phyloP scores from a whole-genome alignment of 2,329 filamentous ascomycete genomes.

The Epichloe coenophiala region DNA sequence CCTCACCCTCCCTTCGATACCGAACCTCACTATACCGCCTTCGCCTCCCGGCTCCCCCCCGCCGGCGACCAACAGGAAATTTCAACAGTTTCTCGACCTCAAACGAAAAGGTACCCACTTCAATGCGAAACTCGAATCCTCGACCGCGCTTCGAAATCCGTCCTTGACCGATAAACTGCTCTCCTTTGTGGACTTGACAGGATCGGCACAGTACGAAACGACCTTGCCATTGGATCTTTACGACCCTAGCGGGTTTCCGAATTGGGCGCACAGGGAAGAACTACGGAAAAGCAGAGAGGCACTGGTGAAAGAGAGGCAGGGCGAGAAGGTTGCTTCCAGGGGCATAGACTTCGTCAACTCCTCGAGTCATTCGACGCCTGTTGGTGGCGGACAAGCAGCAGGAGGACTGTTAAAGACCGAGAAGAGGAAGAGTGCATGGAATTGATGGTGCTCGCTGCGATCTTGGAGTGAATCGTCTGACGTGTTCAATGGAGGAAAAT shows the following conservation, averaged over 20 bases:
- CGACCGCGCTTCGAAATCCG: constrained; percentile 57
- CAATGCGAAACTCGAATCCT: constrained; percentile 58
- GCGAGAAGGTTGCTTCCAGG: constrained; percentile 26
- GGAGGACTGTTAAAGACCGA: constrained; percentile 16
- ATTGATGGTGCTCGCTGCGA: constrained; percentile 6
- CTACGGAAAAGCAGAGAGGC: constrained; percentile 36
- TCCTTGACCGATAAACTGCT: constrained; percentile 59
- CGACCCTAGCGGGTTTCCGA: constrained; percentile 43
- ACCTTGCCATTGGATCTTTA: constrained; percentile 43
- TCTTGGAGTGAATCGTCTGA: too few relatives aligned
- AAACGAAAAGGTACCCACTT: constrained; percentile 69
- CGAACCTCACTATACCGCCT: constrained; percentile 61
- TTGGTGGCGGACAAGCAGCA: constrained; percentile 6
- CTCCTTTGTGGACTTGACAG: constrained; percentile 43
- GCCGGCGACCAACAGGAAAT: constrained; percentile 45
- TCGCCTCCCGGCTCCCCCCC: constrained; percentile 54
- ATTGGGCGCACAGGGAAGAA: constrained; percentile 36
- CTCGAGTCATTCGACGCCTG: constrained; percentile 9
- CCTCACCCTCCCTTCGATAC: constrained; percentile 58
- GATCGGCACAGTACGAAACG: constrained; percentile 50
- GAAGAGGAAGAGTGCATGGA: constrained; percentile 23
- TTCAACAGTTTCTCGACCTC: constrained; percentile 61
- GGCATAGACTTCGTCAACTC: constrained; percentile 36
- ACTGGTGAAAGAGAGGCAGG: constrained; percentile 29
- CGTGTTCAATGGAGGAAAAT: not conserved